These are phyloP conservation scores for Zanthoxylum bungeanum DNA, from an alignment of 345 rosid genomes.

Conservation along the genomic window DNA sequence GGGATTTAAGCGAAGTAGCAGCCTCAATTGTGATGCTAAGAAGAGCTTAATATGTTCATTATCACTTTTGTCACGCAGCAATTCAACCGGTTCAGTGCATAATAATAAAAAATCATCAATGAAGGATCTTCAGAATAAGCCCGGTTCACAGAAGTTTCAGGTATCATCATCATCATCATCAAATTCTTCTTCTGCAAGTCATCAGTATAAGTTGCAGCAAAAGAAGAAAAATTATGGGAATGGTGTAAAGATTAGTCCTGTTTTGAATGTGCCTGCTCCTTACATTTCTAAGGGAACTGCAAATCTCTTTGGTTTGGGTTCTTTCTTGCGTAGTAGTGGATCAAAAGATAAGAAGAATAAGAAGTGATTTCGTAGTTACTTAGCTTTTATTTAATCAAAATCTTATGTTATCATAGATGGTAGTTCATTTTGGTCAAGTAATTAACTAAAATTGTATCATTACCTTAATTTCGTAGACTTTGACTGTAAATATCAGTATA, in stretches of 20 bases:
- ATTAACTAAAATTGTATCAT: not conserved
- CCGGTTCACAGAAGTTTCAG: constrained; percentile 34
- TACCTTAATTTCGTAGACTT: too few relatives aligned
- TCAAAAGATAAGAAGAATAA: constrained; percentile 51
- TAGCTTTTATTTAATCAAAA: not conserved
- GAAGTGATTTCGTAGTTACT: constrained; percentile 18
- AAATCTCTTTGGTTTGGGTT: constrained; percentile 54
- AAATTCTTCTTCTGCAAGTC: constrained; percentile 21
- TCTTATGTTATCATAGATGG: too few relatives aligned
- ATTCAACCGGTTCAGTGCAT: constrained; percentile 59
- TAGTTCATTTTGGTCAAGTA: not conserved
- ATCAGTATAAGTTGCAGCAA: constrained; percentile 19
- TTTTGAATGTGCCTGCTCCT: constrained; percentile 63
- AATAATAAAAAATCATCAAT: constrained; percentile 25
- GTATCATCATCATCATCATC: constrained; percentile 28
- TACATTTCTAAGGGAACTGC: constrained; percentile 46
- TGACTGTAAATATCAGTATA: too few relatives aligned
- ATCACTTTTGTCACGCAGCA: constrained; percentile 62
- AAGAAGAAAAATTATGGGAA: constrained; percentile 45
- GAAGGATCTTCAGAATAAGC: constrained; percentile 36
- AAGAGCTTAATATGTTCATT: constrained; percentile 54
- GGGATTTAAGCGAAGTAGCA: constrained; percentile 77
- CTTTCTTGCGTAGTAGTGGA: constrained; percentile 41
- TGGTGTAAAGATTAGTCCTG: constrained; percentile 49
- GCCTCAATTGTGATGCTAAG: constrained; percentile 55